A percentile compares a stretch with the other conserved stretches of the same genome.
Evolutionary conservation across 768 basidiomycete genomes (phyloP).

Genomic region (Udeniomyces megalosporus): DNA sequence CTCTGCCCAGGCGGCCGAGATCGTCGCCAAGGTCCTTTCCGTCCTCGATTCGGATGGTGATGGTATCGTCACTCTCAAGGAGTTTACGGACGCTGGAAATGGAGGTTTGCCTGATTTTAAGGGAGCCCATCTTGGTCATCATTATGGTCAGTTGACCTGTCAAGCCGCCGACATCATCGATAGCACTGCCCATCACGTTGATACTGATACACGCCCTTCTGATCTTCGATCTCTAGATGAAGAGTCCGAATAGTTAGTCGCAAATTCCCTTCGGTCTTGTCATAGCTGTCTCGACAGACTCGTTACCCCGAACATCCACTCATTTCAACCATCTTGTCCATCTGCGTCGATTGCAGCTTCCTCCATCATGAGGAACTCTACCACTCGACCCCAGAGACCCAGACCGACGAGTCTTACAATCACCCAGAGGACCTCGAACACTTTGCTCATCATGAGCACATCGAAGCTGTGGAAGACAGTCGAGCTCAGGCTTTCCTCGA

Average conservation of each 20-base stretch:
- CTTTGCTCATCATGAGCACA: slow-evolving; percentile 11
- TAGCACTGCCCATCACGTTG: no score
- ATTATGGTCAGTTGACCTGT: slow-evolving; percentile 16
- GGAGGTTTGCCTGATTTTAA: slow-evolving; percentile 27
- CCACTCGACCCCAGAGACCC: slow-evolving; percentile 93
- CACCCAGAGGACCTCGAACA: slow-evolving; percentile 50
- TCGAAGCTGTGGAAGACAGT: slow-evolving; percentile 10
- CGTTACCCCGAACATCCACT: neutral
- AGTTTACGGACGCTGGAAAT: slow-evolving; percentile 28
- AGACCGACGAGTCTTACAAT: slow-evolving; percentile 83
- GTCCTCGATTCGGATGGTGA: slow-evolving; percentile 12
- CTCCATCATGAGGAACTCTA: slow-evolving; percentile 83
- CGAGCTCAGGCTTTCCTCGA: slow-evolving; percentile 11
- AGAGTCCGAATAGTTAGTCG: slow-evolving; percentile 30
- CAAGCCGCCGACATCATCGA: no score
- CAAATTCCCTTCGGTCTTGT: no score
- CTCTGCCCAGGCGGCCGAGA: slow-evolving; percentile 3
- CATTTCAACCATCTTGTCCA: neutral
- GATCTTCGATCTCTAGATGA: no score
- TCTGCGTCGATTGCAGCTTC: slow-evolving; percentile 20
- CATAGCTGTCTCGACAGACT: no score
- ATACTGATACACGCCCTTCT: no score
- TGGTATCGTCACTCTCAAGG: slow-evolving; percentile 24
- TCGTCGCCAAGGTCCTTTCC: slow-evolving; percentile 13
- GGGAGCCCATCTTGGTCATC: slow-evolving; percentile 28